Conservation (phyloP, 495 filamentous ascomycete species). For the Barbatosphaeria neglecta region DNA sequence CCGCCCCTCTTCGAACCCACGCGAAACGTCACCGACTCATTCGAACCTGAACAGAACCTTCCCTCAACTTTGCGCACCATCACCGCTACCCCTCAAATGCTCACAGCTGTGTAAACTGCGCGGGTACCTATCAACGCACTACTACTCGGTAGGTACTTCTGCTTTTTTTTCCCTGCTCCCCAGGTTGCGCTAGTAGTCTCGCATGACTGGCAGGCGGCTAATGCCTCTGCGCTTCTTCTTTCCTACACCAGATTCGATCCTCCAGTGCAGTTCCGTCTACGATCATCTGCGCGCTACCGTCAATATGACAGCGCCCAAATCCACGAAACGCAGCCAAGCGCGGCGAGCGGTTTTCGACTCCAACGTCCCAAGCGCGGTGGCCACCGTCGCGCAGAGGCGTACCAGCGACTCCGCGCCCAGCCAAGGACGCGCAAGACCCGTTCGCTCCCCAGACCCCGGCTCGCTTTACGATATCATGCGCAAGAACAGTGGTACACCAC, state of each 20-base stretch:
- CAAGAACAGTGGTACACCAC: constrained; percentile 23
- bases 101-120: too few relatives aligned
- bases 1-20: too few relatives aligned
- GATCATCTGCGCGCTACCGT: constrained; percentile 19
- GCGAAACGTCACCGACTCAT: too few relatives aligned
- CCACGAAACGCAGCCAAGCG: neutral
- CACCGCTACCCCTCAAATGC: too few relatives aligned
- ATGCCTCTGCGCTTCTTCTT: constrained; percentile 5
- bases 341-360: neutral
- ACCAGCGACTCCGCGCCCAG: neutral
- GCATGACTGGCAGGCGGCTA: neutral
- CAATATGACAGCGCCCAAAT: constrained; percentile 14
- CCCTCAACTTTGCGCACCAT: too few relatives aligned
- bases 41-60: too few relatives aligned
- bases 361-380: too few relatives aligned
- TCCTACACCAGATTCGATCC: constrained; percentile 9
- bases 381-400: too few relatives aligned
- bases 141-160: too few relatives aligned
- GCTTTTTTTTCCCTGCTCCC: too few relatives aligned
- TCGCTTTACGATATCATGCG: constrained; percentile 37
- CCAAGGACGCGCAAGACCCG: constrained; percentile 4
- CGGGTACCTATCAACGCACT: too few relatives aligned
- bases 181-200: too few relatives aligned
- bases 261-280: constrained; percentile 16
- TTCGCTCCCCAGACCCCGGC: constrained; percentile 22